Conservation (phyloP, 1,284 basidiomycete species). For the Trametes hirsuta region DNA sequence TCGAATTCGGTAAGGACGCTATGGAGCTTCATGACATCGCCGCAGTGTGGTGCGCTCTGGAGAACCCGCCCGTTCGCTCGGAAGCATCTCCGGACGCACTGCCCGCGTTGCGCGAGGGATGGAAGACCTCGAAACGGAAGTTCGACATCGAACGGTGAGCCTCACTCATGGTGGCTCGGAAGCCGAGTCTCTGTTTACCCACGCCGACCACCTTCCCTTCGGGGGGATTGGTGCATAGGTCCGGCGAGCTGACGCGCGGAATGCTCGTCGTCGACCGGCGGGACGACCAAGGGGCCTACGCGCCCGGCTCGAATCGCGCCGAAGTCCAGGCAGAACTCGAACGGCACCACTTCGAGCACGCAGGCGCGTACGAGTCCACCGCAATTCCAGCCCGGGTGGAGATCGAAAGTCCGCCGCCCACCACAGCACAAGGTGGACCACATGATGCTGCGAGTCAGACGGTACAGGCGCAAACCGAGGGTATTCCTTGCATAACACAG, state of each 20-base stretch:
- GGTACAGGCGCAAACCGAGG: slow-evolving; percentile 26
- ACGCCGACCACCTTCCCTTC: neutral
- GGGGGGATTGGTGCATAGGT: slow-evolving; percentile 30
- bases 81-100: slow-evolving; percentile 27
- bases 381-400: slow-evolving; percentile 57
- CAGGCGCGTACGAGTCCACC: slow-evolving; percentile 48
- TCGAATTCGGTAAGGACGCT: slow-evolving; percentile 76
- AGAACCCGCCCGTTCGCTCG: slow-evolving; percentile 54
- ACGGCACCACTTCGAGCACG: slow-evolving; percentile 37
- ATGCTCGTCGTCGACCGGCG: slow-evolving; percentile 78
- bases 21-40: slow-evolving; percentile 87
- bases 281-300: slow-evolving; percentile 59
- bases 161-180: neutral
- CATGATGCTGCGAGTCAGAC: slow-evolving; percentile 11
- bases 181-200: neutral
- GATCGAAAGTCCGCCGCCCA: slow-evolving; percentile 38
- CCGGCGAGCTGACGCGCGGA: slow-evolving; percentile 65
- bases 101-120: slow-evolving; percentile 47
- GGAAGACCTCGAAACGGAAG: slow-evolving; percentile 53
- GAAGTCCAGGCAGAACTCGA: slow-evolving; percentile 59
- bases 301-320: slow-evolving; percentile 64
- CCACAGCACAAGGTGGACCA: slow-evolving; percentile 18
- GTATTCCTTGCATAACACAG: slow-evolving; percentile 54
- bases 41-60: slow-evolving; percentile 80
- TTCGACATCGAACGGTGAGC: slow-evolving; percentile 70